phyloP scores from a whole-genome alignment of 2,329 filamentous ascomycete species.

The Colletotrichum echinochloae region DNA sequence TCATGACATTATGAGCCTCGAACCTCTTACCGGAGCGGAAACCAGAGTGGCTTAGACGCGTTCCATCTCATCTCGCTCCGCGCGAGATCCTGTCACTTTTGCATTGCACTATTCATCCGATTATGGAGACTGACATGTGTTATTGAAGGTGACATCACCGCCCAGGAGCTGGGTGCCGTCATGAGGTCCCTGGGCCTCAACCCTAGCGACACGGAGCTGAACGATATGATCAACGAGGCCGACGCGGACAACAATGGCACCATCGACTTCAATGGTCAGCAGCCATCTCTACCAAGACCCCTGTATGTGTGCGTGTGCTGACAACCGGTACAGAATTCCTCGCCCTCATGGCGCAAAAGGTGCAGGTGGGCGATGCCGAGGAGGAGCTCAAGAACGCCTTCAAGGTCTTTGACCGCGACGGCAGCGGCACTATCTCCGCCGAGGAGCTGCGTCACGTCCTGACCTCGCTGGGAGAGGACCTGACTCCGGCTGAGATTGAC shows the following conservation, averaged over 20 bases:
- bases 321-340: conserved; percentile 74
- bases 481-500: conserved; percentile 90
- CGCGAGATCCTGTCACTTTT: not conserved
- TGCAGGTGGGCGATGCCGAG: conserved; percentile 93
- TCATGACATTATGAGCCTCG: conserved; percentile 12
- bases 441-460: conserved; percentile 91
- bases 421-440: conserved; percentile 91
- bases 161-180: conserved; percentile 89
- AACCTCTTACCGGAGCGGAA: conserved; percentile 2
- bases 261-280: conserved; percentile 88
- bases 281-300: not conserved
- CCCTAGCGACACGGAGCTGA: conserved; percentile 88
- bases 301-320: conserved; percentile 41
- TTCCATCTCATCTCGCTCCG: conserved; percentile 29
- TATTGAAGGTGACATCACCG: conserved; percentile 84
- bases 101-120: conserved; percentile 25
- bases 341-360: conserved; percentile 94
- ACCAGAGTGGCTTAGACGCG: conserved; percentile 24
- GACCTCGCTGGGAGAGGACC: conserved; percentile 92
- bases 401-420: conserved; percentile 91
- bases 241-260: conserved; percentile 94
- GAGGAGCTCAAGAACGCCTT: conserved; percentile 91
- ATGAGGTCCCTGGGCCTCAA: conserved; percentile 93
- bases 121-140: conserved; percentile 45
- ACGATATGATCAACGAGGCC: conserved; percentile 95